Percentiles rank a stretch among this genome's conserved stretches.
phyloP scores from a whole-genome alignment of 1,284 basidiomycete genomes.

The Inonotus hispidus region DNA sequence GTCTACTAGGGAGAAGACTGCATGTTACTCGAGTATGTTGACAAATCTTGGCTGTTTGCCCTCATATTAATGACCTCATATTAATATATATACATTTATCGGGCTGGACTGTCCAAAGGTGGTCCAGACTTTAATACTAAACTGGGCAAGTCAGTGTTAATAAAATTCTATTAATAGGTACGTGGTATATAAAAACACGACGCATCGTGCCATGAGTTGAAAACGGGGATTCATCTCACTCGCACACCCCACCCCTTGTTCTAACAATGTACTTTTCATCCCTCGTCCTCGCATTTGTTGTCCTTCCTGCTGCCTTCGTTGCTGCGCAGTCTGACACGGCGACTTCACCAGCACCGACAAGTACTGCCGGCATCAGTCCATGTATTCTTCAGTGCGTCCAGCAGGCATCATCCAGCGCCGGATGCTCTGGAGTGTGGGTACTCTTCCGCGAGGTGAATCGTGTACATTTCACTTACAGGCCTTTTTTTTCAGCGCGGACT shows the following conservation, averaged over 20 bases:
- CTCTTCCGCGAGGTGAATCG: background rate
- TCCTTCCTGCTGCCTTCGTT: background rate
- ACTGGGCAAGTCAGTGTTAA: no score
- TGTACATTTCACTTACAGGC: background rate
- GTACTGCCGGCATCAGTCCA: slow-evolving; percentile 3
- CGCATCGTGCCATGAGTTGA: no score
- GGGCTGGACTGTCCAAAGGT: no score
- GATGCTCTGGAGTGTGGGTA: slow-evolving; percentile 18
- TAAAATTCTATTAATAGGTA: no score
- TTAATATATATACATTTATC: no score
- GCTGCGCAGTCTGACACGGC: slow-evolving; percentile 6
- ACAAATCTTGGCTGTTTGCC: no score
- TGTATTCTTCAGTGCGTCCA: slow-evolving; percentile 20
- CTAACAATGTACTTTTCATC: background rate
- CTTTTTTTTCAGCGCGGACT: slow-evolving; percentile 6
- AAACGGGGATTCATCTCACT: background rate
- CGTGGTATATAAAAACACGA: no score
- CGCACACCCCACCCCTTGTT: background rate
- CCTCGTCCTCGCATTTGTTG: background rate
- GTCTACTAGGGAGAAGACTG: no score
- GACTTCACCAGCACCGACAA: slow-evolving; percentile 9
- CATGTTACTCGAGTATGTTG: no score
- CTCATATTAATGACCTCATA: no score
- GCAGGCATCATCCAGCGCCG: slow-evolving; percentile 12
- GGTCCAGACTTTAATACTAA: no score